These are phyloP conservation scores for Gaultheria prostrata DNA, from an alignment of 148 eudicot genomes.

Conservation along the genomic window DNA sequence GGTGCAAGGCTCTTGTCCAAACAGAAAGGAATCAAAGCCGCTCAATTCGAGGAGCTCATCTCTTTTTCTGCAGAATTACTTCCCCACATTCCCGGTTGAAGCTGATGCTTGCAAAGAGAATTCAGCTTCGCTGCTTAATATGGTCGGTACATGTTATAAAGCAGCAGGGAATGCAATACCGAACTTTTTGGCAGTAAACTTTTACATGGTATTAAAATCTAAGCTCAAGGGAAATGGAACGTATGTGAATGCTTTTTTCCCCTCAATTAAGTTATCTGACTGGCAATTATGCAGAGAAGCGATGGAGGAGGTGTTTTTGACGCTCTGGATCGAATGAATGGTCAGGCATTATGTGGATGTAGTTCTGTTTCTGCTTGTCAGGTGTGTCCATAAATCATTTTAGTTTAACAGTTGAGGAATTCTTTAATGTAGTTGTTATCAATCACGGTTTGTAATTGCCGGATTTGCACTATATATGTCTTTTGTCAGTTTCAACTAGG, in stretches of 20 bases:
- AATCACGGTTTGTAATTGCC: background rate
- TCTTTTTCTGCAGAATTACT: constrained; percentile 82
- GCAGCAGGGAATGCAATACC: constrained; percentile 78
- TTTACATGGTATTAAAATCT: constrained; percentile 71
- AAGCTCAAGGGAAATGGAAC: background rate
- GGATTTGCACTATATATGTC: background rate
- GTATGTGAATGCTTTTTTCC: background rate
- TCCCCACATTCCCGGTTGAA: constrained; percentile 75
- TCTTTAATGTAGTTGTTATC: constrained; percentile 7
- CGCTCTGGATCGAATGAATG: constrained; percentile 79
- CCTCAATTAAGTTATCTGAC: constrained; percentile 19
- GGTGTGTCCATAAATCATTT: constrained; percentile 45
- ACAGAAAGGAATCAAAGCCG: constrained; percentile 78
- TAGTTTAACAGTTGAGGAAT: background rate
- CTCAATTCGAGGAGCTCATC: constrained; percentile 68
- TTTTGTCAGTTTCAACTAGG: background rate
- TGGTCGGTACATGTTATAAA: constrained; percentile 76
- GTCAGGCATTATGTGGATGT: constrained; percentile 83
- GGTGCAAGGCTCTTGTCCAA: constrained; percentile 73
- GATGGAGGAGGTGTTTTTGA: constrained; percentile 94
- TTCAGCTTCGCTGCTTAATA: constrained; percentile 72
- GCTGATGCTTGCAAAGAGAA: constrained; percentile 84
- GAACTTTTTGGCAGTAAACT: constrained; percentile 90
- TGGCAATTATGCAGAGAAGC: constrained; percentile 64
- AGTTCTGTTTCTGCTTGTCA: constrained; percentile 77